phyloP scores from a whole-genome alignment of 169 alveolate genomes.

The Cryptosporidium ubiquitum region DNA sequence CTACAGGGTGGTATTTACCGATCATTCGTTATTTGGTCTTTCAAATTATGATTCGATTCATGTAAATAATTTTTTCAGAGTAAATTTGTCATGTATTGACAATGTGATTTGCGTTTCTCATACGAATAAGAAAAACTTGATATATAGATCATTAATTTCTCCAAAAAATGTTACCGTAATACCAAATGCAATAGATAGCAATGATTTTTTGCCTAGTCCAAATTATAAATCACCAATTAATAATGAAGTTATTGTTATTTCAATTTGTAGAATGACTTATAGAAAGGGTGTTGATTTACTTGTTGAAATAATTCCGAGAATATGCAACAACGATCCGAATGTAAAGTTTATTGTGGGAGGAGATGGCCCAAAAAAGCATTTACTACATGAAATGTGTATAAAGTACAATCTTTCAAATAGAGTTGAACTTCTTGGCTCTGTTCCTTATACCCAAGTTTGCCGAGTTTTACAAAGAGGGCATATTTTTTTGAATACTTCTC shows the following conservation, averaged over 20 bases:
- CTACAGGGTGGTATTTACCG: constrained; percentile 94
- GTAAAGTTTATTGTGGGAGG: constrained; percentile 94
- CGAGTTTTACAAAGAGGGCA: constrained; percentile 95
- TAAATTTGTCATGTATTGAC: constrained; percentile 81
- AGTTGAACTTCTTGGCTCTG: constrained; percentile 92
- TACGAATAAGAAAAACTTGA: constrained; percentile 94
- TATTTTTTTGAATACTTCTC: constrained; percentile 96
- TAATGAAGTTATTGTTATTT: constrained; percentile 91
- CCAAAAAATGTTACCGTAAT: constrained; percentile 92
- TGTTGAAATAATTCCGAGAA: constrained; percentile 95
- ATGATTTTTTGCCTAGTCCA: constrained; percentile 87
- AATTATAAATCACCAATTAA: constrained; percentile 82
- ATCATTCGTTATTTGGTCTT: constrained; percentile 98
- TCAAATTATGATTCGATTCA: constrained; percentile 95
- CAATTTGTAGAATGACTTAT: constrained; percentile 94
- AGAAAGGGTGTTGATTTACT: constrained; percentile 98
- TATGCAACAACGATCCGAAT: constrained; percentile 92
- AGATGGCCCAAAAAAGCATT: constrained; percentile 95
- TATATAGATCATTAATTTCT: constrained; percentile 91
- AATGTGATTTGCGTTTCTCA: constrained; percentile 94
- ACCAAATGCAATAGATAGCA: constrained; percentile 90
- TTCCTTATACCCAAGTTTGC: constrained; percentile 93
- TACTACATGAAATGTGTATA: constrained; percentile 94
- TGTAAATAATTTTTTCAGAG: constrained; percentile 88
- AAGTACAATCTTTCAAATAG: constrained; percentile 91